These are phyloP conservation scores for Fusarium sublunatum DNA, from an alignment of 2,329 filamentous ascomycete species.

Conservation along the genomic window DNA sequence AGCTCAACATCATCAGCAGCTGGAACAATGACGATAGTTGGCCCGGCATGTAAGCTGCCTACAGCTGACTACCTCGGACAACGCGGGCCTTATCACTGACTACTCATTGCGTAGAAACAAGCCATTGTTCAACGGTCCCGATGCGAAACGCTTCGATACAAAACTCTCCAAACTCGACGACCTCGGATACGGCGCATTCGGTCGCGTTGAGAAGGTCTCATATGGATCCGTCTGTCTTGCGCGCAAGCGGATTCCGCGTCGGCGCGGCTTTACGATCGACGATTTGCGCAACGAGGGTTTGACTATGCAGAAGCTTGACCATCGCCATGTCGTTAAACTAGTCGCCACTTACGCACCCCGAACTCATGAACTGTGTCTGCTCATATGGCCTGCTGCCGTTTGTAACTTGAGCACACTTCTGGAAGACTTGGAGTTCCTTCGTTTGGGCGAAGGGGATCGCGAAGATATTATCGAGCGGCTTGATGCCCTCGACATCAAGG, in stretches of 20 bases:
- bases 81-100: slow-evolving; percentile 11
- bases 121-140: slow-evolving; percentile 46
- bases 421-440: slow-evolving; percentile 56
- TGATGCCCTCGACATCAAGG: slow-evolving; percentile 52
- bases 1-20: slow-evolving; percentile 47
- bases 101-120: slow-evolving; percentile 44
- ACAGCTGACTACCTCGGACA: neutral
- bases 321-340: slow-evolving; percentile 61
- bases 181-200: slow-evolving; percentile 58
- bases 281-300: slow-evolving; percentile 58
- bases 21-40: slow-evolving; percentile 51
- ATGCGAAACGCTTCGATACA: slow-evolving; percentile 51
- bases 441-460: slow-evolving; percentile 53
- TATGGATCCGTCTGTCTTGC: slow-evolving; percentile 57
- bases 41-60: slow-evolving; percentile 49
- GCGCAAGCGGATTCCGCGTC: slow-evolving; percentile 56
- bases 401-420: slow-evolving; percentile 59
- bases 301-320: slow-evolving; percentile 60
- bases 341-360: slow-evolving; percentile 59
- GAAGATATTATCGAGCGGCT: slow-evolving; percentile 56
- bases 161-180: slow-evolving; percentile 49
- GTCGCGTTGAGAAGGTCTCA: slow-evolving; percentile 58
- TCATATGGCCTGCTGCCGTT: slow-evolving; percentile 61
- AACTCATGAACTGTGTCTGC: slow-evolving; percentile 56
- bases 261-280: slow-evolving; percentile 54